These are phyloP conservation scores for Meripilus lineatus DNA, from an alignment of 1,284 basidiomycete species.

Conservation along the genomic window DNA sequence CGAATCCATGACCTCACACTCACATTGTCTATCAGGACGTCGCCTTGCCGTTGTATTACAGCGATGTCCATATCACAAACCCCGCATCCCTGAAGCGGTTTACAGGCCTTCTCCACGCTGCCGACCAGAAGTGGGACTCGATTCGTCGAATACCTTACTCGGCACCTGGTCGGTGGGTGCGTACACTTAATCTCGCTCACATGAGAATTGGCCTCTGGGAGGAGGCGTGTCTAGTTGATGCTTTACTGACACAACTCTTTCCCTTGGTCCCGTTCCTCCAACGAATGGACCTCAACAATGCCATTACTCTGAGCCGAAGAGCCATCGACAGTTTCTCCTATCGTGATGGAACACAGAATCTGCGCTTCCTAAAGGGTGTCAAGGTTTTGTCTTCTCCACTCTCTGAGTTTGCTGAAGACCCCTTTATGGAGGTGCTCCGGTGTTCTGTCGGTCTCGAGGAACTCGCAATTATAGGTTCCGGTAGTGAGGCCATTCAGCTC, in stretches of 20 bases:
- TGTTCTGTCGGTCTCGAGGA: conserved; percentile 57
- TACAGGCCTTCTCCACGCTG: conserved; percentile 44
- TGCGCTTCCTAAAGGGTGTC: conserved; percentile 63
- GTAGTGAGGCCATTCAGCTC: conserved; percentile 45
- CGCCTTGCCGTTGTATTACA: conserved; percentile 64
- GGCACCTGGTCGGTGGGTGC: conserved; percentile 80
- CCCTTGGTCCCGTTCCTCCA: conserved; percentile 67
- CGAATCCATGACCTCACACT: conserved; percentile 1
- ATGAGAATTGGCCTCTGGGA: conserved; percentile 39
- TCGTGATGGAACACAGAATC: conserved; percentile 45
- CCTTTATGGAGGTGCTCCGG: conserved; percentile 45
- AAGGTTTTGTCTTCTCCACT: conserved; percentile 21
- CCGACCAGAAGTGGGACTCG: conserved; percentile 81
- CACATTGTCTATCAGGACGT: conserved; percentile 44
- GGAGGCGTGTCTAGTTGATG: conserved; percentile 51
- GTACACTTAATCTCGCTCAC: conserved; percentile 61
- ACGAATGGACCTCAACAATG: conserved; percentile 54
- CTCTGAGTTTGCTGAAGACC: conserved; percentile 20
- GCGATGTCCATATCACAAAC: conserved; percentile 44
- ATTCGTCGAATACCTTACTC: conserved; percentile 80
- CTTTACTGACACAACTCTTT: conserved; percentile 57
- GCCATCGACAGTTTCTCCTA: conserved; percentile 50
- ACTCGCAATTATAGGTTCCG: conserved; percentile 60
- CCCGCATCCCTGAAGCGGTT: conserved; percentile 52
- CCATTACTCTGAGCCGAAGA: conserved; percentile 55